Conservation (phyloP, 768 basidiomycete species). For the Panellus pusillus region DNA sequence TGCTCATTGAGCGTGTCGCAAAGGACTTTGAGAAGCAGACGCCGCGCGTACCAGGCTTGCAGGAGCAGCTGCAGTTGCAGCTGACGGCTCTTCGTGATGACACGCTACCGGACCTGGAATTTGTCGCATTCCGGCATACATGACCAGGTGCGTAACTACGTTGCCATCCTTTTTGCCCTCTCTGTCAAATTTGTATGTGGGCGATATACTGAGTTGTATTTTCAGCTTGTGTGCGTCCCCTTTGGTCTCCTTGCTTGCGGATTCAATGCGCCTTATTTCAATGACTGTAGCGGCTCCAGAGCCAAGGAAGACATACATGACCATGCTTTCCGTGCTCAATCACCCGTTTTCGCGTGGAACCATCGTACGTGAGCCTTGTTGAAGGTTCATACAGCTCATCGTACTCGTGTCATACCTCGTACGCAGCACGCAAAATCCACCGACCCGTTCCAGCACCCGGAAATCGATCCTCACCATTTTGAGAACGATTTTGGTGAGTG, state of each 20-base stretch:
- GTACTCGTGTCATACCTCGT: too few species aligned
- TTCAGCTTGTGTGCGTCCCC: too few species aligned
- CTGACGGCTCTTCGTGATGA: slow-evolving; percentile 30
- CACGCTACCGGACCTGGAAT: slow-evolving; percentile 1
- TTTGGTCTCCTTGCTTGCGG: too few species aligned
- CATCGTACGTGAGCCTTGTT: slow-evolving; percentile 36
- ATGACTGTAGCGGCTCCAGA: slow-evolving; percentile 31
- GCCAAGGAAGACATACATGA: slow-evolving; percentile 43
- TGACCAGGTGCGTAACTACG: background rate
- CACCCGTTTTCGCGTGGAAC: slow-evolving; percentile 50
- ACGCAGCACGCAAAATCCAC: slow-evolving; percentile 9
- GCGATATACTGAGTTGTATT: too few species aligned
- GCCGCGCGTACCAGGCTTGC: slow-evolving; percentile 31
- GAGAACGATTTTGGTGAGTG: slow-evolving; percentile 8
- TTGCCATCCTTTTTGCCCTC: slow-evolving; percentile 5
- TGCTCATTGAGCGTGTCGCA: background rate
- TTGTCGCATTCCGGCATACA: slow-evolving; percentile 28
- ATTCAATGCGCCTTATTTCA: too few species aligned
- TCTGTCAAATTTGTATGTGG: background rate
- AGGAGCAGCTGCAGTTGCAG: slow-evolving; percentile 42
- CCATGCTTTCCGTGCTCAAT: slow-evolving; percentile 36
- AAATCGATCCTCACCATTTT: slow-evolving; percentile 11
- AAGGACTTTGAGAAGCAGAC: slow-evolving; percentile 22
- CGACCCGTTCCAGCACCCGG: slow-evolving; percentile 4
- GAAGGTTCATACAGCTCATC: background rate